phyloP scores from a whole-genome alignment of 805 yeast species.

The Sugiyamaella lignohabitans region DNA sequence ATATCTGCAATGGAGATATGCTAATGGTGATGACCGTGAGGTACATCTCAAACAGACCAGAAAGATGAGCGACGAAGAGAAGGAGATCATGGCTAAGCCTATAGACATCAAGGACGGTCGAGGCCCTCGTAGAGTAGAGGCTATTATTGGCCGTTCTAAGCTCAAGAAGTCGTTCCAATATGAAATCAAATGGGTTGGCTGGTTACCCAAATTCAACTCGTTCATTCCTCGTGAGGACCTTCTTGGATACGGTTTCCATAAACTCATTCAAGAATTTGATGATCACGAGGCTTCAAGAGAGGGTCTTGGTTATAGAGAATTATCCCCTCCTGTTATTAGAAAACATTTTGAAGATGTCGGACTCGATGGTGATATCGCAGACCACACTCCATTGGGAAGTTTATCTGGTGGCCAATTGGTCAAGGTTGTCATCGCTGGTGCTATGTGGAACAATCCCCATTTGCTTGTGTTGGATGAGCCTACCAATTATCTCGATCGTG shows the following conservation, averaged over 20 bases:
- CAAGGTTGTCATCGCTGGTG: constrained; percentile 98
- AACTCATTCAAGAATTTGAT: constrained; percentile 92
- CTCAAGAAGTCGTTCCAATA: constrained; percentile 94
- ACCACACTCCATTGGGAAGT: constrained; percentile 95
- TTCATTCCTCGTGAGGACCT: constrained; percentile 85
- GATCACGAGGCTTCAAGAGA: constrained; percentile 99
- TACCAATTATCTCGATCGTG: constrained; percentile 96
- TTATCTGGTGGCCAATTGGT: constrained; percentile 97
- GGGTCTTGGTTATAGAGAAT: constrained; percentile 96
- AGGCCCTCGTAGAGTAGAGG: constrained; percentile 85
- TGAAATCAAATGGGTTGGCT: constrained; percentile 88
- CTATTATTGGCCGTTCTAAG: constrained; percentile 95
- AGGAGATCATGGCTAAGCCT: constrained; percentile 66
- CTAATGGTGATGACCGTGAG: constrained; percentile 97
- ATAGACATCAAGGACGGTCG: constrained; percentile 80
- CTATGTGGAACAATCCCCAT: constrained; percentile 99
- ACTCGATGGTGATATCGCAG: constrained; percentile 95
- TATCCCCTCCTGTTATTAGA: constrained; percentile 85
- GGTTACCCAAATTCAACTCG: constrained; percentile 89
- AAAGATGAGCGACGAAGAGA: constrained; percentile 73
- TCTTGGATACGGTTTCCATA: constrained; percentile 77
- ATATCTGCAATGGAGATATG: constrained; percentile 96
- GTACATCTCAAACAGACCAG: constrained; percentile 89
- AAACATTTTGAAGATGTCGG: constrained; percentile 98
- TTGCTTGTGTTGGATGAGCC: constrained; percentile 95